Evolutionary conservation across 2,329 filamentous ascomycete species (phyloP).

Genomic region (Myriosclerotinia curreyana): DNA sequence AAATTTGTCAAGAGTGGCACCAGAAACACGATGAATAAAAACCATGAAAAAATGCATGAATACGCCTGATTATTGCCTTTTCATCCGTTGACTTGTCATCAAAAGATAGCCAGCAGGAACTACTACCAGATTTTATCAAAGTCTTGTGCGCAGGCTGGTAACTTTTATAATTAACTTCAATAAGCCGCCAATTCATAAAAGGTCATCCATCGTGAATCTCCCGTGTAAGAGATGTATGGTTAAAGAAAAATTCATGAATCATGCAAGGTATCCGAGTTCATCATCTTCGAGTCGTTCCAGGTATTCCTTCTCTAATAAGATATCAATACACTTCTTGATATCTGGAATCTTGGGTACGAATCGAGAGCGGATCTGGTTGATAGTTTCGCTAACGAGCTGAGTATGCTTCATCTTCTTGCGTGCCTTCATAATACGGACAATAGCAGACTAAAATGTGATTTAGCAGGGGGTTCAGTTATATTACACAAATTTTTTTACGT

Average conservation of each 20-base stretch:
- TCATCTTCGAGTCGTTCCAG: constrained; percentile 93
- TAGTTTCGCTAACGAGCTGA: constrained; percentile 90
- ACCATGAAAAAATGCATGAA: constrained; percentile 12
- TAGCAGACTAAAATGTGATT: constrained; percentile 69
- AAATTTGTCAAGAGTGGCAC: constrained; percentile 13
- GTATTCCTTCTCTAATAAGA: constrained; percentile 97
- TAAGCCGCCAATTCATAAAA: constrained; percentile 19
- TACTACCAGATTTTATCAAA: constrained; percentile 8
- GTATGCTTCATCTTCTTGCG: constrained; percentile 98
- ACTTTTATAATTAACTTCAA: constrained; percentile 19
- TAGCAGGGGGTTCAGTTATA: constrained; percentile 31
- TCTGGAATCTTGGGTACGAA: constrained; percentile 91
- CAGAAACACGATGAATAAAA: constrained; percentile 7
- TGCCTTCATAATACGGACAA: constrained; percentile 99
- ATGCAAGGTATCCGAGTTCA: constrained; percentile 91
- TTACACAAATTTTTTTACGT: constrained; percentile 42
- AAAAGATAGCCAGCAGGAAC: constrained; percentile 7
- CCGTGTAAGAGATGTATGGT: constrained; percentile 6
- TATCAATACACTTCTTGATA: constrained; percentile 99
- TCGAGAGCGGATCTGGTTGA: constrained; percentile 87
- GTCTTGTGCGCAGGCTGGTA: constrained; percentile 1
- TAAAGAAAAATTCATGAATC: constrained; percentile 39
- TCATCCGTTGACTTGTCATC: constrained; percentile 8
- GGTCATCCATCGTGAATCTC: constrained; percentile 11
- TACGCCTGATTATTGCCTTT: constrained; percentile 13